These are phyloP conservation scores for Lasiosphaeria miniovina DNA, from an alignment of 495 filamentous ascomycete genomes.

Conservation along the genomic window DNA sequence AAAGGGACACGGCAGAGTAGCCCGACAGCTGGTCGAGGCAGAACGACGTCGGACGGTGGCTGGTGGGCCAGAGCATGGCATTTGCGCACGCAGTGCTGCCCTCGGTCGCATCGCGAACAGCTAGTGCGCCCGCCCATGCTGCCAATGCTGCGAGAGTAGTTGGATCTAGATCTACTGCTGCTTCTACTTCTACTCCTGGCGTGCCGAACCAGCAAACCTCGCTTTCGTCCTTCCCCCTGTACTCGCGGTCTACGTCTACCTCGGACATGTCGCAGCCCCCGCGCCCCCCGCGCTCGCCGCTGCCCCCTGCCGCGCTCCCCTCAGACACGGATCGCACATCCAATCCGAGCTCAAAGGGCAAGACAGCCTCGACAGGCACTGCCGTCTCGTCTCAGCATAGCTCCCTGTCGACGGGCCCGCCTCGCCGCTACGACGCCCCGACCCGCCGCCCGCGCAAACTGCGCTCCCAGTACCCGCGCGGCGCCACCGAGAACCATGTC, in stretches of 20 bases:
- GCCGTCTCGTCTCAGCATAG: conserved; percentile 53
- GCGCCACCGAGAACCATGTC: conserved; percentile 83
- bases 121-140: conserved; percentile 10
- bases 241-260: conserved; percentile 50
- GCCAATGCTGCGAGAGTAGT: conserved; percentile 12
- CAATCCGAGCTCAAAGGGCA: conserved; percentile 54
- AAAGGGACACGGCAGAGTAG: no score
- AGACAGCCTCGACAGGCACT: conserved; percentile 51
- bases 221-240: conserved; percentile 59
- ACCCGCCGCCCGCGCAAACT: conserved; percentile 49
- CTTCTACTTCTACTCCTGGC: no score
- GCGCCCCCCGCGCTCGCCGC: conserved; percentile 51
- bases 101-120: conserved; percentile 13
- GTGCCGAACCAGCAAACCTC: conserved; percentile 45
- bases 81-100: conserved; percentile 11
- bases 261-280: conserved; percentile 51
- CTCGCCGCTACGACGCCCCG: conserved; percentile 37
- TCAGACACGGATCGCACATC: conserved; percentile 48
- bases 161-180: background rate
- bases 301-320: conserved; percentile 29
- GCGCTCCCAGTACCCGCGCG: conserved; percentile 83
- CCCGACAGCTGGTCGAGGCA: no score
- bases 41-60: no score
- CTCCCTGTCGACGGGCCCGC: conserved; percentile 42
- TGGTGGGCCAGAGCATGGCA: no score